phyloP scores from a whole-genome alignment of 129 eudicot species.

The Helianthus tuberosus region DNA sequence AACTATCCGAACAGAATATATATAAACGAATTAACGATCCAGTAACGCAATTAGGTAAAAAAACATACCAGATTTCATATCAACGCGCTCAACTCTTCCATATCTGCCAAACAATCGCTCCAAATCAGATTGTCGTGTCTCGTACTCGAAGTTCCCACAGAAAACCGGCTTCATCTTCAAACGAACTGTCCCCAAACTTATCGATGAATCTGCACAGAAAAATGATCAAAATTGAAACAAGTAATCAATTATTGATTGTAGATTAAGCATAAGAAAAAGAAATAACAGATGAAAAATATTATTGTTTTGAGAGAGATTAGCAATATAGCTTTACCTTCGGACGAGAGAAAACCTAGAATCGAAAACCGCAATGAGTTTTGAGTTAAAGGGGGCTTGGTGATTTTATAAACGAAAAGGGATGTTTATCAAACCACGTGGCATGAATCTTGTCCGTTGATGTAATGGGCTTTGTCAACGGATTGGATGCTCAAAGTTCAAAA shows the following conservation, averaged over 20 bases:
- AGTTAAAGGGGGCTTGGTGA: background rate
- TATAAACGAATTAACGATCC: background rate
- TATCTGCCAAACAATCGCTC: conserved; percentile 83
- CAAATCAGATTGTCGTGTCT: conserved; percentile 85
- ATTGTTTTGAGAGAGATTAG: background rate
- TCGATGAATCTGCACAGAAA: background rate
- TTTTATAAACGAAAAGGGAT: background rate
- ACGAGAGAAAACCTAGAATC: conserved; percentile 11
- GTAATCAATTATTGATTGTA: background rate
- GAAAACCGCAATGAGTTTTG: background rate
- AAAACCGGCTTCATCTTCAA: conserved; percentile 81
- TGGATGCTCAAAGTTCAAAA: too few relatives aligned
- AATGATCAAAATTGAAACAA: background rate
- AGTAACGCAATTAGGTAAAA: background rate
- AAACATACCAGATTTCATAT: conserved; percentile 84
- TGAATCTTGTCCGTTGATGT: conserved; percentile 14
- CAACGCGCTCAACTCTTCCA: conserved; percentile 88
- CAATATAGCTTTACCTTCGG: background rate
- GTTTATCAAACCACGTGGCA: conserved; percentile 4
- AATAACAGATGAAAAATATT: background rate
- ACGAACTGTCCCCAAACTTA: background rate
- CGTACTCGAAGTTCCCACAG: conserved; percentile 85
- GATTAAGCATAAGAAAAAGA: background rate
- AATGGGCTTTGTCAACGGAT: conserved; percentile 15
- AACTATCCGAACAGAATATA: background rate